Conservation (phyloP, 2,329 filamentous ascomycete genomes). For the Cladophialophora immunda region DNA sequence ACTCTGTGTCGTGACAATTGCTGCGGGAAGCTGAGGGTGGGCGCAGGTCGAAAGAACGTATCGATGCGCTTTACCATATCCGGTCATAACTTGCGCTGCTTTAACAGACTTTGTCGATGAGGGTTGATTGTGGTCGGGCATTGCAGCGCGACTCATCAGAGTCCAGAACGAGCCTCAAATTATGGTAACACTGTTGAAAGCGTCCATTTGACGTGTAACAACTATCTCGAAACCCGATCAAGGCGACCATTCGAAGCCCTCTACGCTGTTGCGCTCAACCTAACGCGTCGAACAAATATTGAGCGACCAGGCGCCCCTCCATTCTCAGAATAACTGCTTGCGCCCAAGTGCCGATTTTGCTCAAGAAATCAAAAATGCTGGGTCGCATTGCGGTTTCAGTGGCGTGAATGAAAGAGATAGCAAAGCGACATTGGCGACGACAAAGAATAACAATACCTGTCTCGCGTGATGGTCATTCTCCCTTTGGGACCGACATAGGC, state of each 20-base stretch:
- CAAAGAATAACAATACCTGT: neutral
- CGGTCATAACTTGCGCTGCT: neutral
- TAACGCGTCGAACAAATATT: slow-evolving; percentile 34
- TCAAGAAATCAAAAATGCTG: neutral
- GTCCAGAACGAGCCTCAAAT: slow-evolving; percentile 13
- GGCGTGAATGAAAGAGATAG: slow-evolving; percentile 2
- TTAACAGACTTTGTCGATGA: slow-evolving; percentile 3
- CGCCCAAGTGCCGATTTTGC: slow-evolving; percentile 3
- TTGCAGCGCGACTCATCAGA: slow-evolving; percentile 10
- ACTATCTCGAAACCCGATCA: slow-evolving; percentile 3
- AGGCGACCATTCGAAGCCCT: neutral
- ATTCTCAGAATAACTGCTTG: slow-evolving; percentile 2
- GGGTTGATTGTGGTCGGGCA: neutral
- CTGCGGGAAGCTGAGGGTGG: neutral
- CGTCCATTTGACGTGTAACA: slow-evolving; percentile 31
- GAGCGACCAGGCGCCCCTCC: slow-evolving; percentile 15
- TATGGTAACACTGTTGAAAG: slow-evolving; percentile 12
- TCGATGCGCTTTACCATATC: slow-evolving; percentile 7
- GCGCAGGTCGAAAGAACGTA: slow-evolving; percentile 9
- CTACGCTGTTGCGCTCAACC: slow-evolving; percentile 20
- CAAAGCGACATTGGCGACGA: neutral
- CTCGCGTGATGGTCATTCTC: slow-evolving; percentile 14
- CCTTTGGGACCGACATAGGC: neutral
- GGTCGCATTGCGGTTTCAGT: neutral
- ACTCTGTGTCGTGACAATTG: neutral